Evolutionary conservation across 805 yeast genomes (phyloP), one percentile per base, ranked within the genome.

Genomic region (Saccharomycopsis lassenensis): DNA sequence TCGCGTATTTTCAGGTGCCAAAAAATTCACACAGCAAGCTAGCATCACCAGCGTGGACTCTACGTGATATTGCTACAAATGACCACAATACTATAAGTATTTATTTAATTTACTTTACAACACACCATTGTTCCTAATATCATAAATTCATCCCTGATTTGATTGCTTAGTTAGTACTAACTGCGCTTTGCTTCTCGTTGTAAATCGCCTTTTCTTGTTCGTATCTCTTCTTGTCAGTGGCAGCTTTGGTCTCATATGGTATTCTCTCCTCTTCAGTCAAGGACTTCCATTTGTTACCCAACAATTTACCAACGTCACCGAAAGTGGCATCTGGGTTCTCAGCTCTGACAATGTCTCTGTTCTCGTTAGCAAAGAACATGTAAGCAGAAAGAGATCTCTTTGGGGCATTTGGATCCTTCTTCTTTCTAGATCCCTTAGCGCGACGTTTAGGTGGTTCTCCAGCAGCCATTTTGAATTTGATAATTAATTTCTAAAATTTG

Each of bases 341-440:
- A 45, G 89, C 77, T 61, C 94, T 77, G 50, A 91, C 95, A 47
- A 76, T 74, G 63, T 89, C 96, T 71, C 98, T 87, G 73, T 83
- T 82, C 57, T 86, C 96, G 59, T 85, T 86, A 52, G 98, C 97
- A 57, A 87, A 91, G 75, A 84, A 89, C 97, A 91, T 87, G 77
- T 89, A 91, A 33, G 97, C 95, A 43, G 96, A 85, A 59, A 91
- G 68, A 18, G 96, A 85, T 65, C 97, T 84, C 84, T 91, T 91
- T 62, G 98, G 98, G 48, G 98, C 98, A 63, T 89, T 87, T 68
- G 98, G 95, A 62, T 84, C 41, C 61, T 65, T 65, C 65, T 64
- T 65, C 61, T 62, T 65, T 58, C 67, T 63, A 43, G 60, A 48
- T 44, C 19, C 25, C 35, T 36, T 40, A 16, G 60, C 47, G 35